Evolutionary conservation across 768 basidiomycete species (phyloP), one percentile per base, ranked within the genome.

Genomic region (Punctularia strigosozonata): DNA sequence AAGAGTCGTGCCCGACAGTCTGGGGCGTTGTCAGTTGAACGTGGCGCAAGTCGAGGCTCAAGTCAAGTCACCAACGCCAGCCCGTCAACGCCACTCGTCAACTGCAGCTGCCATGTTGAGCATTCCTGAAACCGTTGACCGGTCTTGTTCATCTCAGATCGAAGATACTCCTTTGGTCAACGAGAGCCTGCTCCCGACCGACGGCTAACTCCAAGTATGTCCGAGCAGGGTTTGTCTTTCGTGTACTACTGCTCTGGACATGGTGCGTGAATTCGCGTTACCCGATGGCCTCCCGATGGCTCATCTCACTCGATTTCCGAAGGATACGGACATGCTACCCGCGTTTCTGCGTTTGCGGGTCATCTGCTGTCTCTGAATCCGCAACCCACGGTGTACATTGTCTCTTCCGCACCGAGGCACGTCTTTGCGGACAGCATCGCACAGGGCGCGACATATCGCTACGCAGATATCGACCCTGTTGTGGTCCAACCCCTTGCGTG

Each of bases 311-410:
- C 18, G 17, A 19, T 10, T 10, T 10, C 36, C 18, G n/a, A 46
- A 81, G 78, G 80, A n/a, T 85, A 80, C 40, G 80, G 83, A n/a
- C 84, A 87, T 51, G 84, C 83, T 6, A 88, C 84, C 3, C 73
- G 84, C 25, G 84, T 86, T 13, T 81, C 81, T 13, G 84, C 84
- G 1, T 75, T 86, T 44, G 65, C 79, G 3, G 57, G 64, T 33
- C 71, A 77, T 46, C 64, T 88, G 14, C 61, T 80, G 17, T 61
- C 56, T 37, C 60, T 77, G 12, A 44, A 55, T 4, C 54, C 58
- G 5, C 33, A 19, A 10, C 74, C 76, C 14, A 59, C 51, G 6
- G 59, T 86, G 7, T 61, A 75, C 53, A 78, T 88, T 40, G 69
- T 79, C 21, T 85, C 84, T 1, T 82, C 81, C 21, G 84, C 84